Percentiles rank a stretch among this genome's conserved stretches.
phyloP scores from a whole-genome alignment of 305 asterid genomes.

The Fraxinus floribunda region DNA sequence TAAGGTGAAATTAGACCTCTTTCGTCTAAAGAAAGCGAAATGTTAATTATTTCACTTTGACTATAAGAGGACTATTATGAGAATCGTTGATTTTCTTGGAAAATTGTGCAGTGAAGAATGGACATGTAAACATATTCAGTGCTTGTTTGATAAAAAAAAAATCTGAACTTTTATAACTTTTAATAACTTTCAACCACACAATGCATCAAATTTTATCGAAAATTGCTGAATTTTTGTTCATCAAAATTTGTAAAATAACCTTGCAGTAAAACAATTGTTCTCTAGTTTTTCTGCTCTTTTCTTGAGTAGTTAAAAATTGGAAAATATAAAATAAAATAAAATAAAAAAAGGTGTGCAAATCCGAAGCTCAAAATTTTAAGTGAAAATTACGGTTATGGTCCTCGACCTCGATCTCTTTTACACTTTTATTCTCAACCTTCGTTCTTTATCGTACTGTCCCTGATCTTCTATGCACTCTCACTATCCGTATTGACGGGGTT shows the following conservation, averaged over 20 bases:
- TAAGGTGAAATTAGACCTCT: neutral
- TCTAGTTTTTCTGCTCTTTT: neutral
- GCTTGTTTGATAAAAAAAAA: neutral
- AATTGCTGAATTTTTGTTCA: neutral
- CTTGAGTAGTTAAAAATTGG: neutral
- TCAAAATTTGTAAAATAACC: neutral
- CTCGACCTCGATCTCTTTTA: neutral
- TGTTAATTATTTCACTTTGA: neutral
- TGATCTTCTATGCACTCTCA: neutral
- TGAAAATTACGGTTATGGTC: neutral
- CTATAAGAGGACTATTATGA: neutral
- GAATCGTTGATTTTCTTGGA: neutral
- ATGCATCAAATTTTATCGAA: no score
- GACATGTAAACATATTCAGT: neutral
- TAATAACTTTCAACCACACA: neutral
- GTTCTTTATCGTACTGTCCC: neutral
- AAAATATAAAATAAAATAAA: no score
- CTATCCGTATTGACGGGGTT: neutral
- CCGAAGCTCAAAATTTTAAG: neutral
- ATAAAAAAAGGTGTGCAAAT: neutral
- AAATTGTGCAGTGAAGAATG: neutral
- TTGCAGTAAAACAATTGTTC: neutral
- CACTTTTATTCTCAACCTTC: neutral
- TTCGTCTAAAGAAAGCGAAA: neutral
- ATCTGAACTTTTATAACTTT: no score